These are phyloP conservation scores for Colletotrichum graminicola DNA, from an alignment of 2,329 filamentous ascomycete genomes.

Conservation along the genomic window DNA sequence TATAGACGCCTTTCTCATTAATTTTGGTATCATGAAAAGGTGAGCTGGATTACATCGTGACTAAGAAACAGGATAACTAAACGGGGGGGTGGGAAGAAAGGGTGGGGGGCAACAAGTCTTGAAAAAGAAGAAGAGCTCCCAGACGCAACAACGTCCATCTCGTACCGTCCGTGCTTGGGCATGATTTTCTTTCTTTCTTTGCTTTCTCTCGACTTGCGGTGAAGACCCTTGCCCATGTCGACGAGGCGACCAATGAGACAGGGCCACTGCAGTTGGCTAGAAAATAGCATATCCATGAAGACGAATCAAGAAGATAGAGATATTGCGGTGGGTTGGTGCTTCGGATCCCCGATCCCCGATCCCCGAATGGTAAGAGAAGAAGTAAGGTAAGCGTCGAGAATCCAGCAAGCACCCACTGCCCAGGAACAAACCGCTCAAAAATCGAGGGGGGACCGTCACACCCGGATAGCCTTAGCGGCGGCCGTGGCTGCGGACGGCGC, in stretches of 20 bases:
- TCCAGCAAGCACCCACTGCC: slow-evolving; percentile 44
- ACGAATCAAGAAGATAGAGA: slow-evolving; percentile 15
- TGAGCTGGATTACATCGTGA: slow-evolving; percentile 58
- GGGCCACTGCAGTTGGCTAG: slow-evolving; percentile 10
- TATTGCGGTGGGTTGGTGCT: slow-evolving; percentile 21
- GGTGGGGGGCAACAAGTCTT: slow-evolving; percentile 33
- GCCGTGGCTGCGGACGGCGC: slow-evolving; percentile 89
- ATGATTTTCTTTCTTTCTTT: background rate
- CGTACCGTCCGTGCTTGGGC: slow-evolving; percentile 13
- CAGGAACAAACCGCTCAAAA: slow-evolving; percentile 42
- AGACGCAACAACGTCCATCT: slow-evolving; percentile 24
- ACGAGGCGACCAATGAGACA: slow-evolving; percentile 10
- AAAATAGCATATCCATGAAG: slow-evolving; percentile 35
- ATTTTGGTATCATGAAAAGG: slow-evolving; percentile 62
- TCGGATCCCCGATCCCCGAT: slow-evolving; percentile 24
- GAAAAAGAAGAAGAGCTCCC: slow-evolving; percentile 41
- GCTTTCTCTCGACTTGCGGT: background rate
- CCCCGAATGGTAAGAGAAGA: slow-evolving; percentile 30
- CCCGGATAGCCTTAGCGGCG: slow-evolving; percentile 74
- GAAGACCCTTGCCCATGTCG: slow-evolving; percentile 4
- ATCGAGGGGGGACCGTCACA: slow-evolving; percentile 19
- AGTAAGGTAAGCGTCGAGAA: slow-evolving; percentile 43
- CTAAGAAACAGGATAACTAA: slow-evolving; percentile 48
- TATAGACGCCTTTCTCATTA: slow-evolving; percentile 52
- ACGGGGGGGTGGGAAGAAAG: slow-evolving; percentile 27